Conservation (phyloP, 2,329 filamentous ascomycete genomes). For the Bretziella fagacearum region DNA sequence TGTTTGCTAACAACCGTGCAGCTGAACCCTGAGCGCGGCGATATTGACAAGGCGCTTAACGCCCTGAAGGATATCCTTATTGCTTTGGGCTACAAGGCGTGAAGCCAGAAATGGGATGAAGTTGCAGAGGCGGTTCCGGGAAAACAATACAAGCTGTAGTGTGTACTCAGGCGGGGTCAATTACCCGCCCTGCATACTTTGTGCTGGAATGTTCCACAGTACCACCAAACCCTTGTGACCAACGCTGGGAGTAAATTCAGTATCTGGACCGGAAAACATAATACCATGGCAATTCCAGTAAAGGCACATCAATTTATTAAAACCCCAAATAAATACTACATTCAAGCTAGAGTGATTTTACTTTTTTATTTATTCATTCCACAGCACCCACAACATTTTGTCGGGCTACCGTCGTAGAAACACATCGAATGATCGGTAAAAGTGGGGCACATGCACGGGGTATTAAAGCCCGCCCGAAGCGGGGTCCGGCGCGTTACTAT, state of each 20-base stretch:
- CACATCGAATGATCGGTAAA: conserved; percentile 6
- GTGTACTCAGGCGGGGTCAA: background rate
- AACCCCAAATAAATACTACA: too few relatives aligned
- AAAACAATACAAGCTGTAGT: conserved; percentile 5
- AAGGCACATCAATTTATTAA: too few relatives aligned
- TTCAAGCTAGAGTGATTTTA: too few relatives aligned
- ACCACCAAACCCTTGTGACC: conserved; percentile 1
- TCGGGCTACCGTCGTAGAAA: background rate
- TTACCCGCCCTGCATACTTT: background rate
- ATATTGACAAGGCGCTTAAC: conserved; percentile 70
- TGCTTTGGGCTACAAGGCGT: conserved; percentile 46
- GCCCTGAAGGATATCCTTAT: conserved; percentile 57
- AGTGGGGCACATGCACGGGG: conserved; percentile 2
- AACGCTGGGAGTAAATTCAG: too few relatives aligned
- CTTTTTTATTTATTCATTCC: too few relatives aligned
- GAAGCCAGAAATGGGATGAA: conserved; percentile 3
- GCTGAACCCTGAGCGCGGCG: conserved; percentile 59
- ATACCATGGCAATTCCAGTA: background rate
- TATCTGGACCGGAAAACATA: too few relatives aligned
- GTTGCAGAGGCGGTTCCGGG: background rate
- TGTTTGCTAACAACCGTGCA: conserved; percentile 20
- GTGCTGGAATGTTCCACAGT: conserved; percentile 1
- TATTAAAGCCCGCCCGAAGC: conserved; percentile 1
- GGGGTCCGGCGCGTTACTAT: conserved; percentile 1
- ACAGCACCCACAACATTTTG: too few relatives aligned